A percentile compares a stretch with the other conserved stretches of the same genome.
phyloP scores from a whole-genome alignment of 768 basidiomycete species.

The Rubroboletus satanas region DNA sequence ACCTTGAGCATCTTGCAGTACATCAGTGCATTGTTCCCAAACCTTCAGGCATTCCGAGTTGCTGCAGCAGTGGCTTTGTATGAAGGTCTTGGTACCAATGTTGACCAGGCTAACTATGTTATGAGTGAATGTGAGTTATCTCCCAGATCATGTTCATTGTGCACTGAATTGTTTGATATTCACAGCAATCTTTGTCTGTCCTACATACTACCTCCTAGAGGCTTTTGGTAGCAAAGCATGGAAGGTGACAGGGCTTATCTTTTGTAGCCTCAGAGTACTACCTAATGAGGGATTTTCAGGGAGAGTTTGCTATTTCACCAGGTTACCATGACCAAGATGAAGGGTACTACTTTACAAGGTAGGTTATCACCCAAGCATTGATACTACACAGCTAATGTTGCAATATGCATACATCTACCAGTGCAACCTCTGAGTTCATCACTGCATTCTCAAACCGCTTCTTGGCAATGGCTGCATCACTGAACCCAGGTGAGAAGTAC shows the following conservation, averaged over 20 bases:
- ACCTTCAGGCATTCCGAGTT: not conserved
- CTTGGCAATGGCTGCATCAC: conserved; percentile 1
- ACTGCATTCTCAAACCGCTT: conserved; percentile 5
- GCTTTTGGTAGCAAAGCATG: conserved; percentile 1
- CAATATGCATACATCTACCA: not conserved
- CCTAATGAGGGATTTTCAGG: not conserved
- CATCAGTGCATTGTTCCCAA: not conserved
- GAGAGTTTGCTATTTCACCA: conserved; percentile 4
- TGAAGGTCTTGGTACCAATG: not conserved
- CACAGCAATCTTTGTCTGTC: conserved; percentile 7
- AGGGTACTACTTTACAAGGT: conserved; percentile 3
- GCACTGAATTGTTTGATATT: not conserved
- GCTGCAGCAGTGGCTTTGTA: not conserved
- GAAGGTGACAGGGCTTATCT: not conserved
- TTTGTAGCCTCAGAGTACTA: too few species aligned
- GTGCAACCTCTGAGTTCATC: conserved; percentile 1
- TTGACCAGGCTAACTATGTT: not conserved
- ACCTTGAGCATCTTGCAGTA: not conserved
- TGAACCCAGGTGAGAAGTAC: not conserved
- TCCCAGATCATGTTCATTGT: not conserved
- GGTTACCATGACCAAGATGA: conserved; percentile 2
- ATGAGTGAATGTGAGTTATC: conserved; percentile 2
- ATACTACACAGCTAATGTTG: not conserved
- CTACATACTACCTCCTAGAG: conserved; percentile 1
- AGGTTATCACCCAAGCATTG: not conserved